Conservation (phyloP, 1,284 basidiomycete species). For the Athelia psychrophila region DNA sequence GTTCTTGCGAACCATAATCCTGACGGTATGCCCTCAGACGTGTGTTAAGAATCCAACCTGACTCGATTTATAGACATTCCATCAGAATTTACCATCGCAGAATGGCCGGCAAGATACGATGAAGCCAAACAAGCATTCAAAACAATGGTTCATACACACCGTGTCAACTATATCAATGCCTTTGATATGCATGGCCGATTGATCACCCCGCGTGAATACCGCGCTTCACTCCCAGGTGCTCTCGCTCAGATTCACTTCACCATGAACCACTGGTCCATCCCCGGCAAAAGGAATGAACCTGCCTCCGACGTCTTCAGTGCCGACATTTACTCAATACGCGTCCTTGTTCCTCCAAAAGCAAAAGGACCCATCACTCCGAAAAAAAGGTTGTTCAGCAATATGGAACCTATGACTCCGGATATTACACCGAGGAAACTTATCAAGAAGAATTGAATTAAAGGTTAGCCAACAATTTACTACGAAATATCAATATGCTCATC, state of each 20-base stretch:
- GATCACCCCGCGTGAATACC: constrained; percentile 8
- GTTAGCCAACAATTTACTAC: no score
- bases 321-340: constrained; percentile 9
- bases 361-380: constrained; percentile 4
- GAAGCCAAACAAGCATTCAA: neutral
- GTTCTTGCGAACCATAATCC: no score
- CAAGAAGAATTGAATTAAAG: no score
- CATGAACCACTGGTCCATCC: constrained; percentile 12
- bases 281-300: neutral
- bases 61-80: neutral
- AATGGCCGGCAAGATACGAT: neutral
- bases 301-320: constrained; percentile 8
- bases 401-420: neutral
- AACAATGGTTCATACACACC: constrained; percentile 7
- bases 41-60: no score
- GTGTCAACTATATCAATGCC: constrained; percentile 9
- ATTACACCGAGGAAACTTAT: no score
- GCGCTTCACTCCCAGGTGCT: constrained; percentile 8
- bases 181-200: constrained; percentile 10
- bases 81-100: neutral
- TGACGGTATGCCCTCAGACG: no score
- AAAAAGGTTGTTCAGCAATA: constrained; percentile 7
- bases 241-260: constrained; percentile 13
- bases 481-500: no score
- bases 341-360: constrained; percentile 6